phyloP scores from a whole-genome alignment of 306 rosid species.

The Quercus bicolor region DNA sequence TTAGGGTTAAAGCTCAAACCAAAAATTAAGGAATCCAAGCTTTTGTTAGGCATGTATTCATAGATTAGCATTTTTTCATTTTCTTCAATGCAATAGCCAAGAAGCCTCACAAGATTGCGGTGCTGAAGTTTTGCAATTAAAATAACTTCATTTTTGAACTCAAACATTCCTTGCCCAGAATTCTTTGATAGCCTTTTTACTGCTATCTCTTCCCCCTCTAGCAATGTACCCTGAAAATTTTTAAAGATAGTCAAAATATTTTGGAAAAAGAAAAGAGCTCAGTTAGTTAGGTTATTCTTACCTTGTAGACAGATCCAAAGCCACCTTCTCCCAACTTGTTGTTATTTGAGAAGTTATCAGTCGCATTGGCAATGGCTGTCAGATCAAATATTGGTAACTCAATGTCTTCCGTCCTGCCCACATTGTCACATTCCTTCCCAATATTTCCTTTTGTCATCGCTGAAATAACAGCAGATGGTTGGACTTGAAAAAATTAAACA shows the following conservation, averaged over 20 bases:
- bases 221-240: constrained; percentile 45
- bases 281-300: constrained; percentile 1
- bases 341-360: constrained; percentile 37
- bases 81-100: constrained; percentile 38
- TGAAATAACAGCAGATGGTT: not conserved
- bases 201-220: constrained; percentile 46
- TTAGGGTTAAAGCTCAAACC: constrained; percentile 18
- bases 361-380: constrained; percentile 31
- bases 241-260: not conserved
- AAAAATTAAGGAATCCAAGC: constrained; percentile 41
- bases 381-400: constrained; percentile 47
- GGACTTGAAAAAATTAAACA: not conserved
- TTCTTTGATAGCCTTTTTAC: constrained; percentile 55
- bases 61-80: constrained; percentile 34
- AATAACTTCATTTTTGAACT: constrained; percentile 11
- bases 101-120: constrained; percentile 43
- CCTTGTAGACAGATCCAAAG: constrained; percentile 59
- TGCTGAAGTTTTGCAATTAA: constrained; percentile 41
- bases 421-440: not conserved
- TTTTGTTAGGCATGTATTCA: constrained; percentile 39
- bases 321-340: constrained; percentile 64
- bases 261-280: not conserved
- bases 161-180: constrained; percentile 54
- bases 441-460: not conserved
- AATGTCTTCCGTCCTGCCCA: constrained; percentile 25